Evolutionary conservation across 106 monocot species (phyloP).

Genomic region (Acorus calamus): DNA sequence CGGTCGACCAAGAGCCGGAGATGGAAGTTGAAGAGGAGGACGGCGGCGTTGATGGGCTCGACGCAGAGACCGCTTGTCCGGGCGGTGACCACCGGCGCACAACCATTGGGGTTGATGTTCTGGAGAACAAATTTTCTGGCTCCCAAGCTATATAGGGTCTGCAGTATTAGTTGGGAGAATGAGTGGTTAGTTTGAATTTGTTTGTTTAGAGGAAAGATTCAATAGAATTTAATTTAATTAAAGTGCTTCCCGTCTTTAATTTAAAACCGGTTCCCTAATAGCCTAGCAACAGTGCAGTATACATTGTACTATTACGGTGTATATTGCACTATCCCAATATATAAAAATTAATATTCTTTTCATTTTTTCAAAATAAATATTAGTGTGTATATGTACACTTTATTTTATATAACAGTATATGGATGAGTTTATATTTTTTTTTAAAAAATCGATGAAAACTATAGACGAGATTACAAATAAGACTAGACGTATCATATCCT

Average conservation of each 20-base stretch:
- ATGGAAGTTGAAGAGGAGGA: slow-evolving; percentile 40
- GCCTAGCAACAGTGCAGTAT: not conserved
- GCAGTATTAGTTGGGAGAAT: not conserved
- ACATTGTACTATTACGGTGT: no score
- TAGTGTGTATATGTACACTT: no score
- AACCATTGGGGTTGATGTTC: slow-evolving; percentile 48
- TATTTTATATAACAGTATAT: no score
- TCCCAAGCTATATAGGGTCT: slow-evolving; percentile 46
- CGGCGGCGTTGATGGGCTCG: slow-evolving; percentile 48
- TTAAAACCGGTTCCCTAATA: not conserved
- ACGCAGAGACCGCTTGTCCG: slow-evolving; percentile 30
- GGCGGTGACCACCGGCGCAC: slow-evolving; percentile 44
- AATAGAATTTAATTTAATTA: not conserved
- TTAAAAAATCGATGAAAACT: no score
- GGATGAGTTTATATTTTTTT: no score
- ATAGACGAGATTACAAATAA: not conserved
- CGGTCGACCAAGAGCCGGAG: slow-evolving; percentile 23
- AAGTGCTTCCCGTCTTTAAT: not conserved
- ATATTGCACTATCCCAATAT: no score
- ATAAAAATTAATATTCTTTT: no score
- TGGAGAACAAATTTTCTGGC: slow-evolving; percentile 61
- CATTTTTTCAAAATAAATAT: no score
- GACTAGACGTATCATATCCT: not conserved
- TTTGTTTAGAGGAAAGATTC: no score
- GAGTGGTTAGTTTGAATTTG: not conserved